Evolutionary conservation across 2,329 filamentous ascomycete genomes (phyloP), one percentile per base, ranked within the genome.

Genomic region (Colletotrichum acutatum): DNA sequence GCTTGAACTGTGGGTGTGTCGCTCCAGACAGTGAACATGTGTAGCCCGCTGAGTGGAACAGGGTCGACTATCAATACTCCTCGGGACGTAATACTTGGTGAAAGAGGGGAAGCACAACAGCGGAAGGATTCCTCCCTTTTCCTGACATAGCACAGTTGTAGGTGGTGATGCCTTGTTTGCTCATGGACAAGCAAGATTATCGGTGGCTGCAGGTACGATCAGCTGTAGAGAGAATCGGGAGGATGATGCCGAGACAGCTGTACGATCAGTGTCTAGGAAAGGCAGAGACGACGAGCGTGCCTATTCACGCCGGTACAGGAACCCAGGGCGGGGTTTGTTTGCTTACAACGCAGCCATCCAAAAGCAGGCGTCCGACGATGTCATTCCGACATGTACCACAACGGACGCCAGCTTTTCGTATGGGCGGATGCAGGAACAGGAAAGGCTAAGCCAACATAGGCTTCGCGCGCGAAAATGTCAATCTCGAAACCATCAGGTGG

Each of bases 361-460:
- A 34, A 42, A 49, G 66, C 34, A 58, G 61, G 34, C 61, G 46
- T 12, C 71, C 56, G 60, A 71, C 22, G 56, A 57, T 19, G 60
- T 46, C 22, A 71, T 60, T 57, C 46, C 56, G 46, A 71, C 66
- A 37, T 37, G 71, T 73, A 60, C 19, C 56, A 71, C 66, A 26
- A 28, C 61, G 56, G 8, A 63, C 34, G 49, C 54, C 59, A 64
- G 42, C 42, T 59, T 46, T 56, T 37, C 46, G 66, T 34, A 52
- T 57, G 71, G 32, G 30, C 22, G 22, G 16, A 61, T 66, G 61
- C 46, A 71, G 71, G 49, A 56, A 65, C 34, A 24, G 5, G 9
- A 19, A 34, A 26, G n/a, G 22, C 53, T 32, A 57, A n/a, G 19
- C 60, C 54, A 42, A 34, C 42, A 53, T 32, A 22, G 42, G 32